Evolutionary conservation across 2,329 filamentous ascomycete genomes (phyloP).

Genomic region (Fusarium sulawesiense): DNA sequence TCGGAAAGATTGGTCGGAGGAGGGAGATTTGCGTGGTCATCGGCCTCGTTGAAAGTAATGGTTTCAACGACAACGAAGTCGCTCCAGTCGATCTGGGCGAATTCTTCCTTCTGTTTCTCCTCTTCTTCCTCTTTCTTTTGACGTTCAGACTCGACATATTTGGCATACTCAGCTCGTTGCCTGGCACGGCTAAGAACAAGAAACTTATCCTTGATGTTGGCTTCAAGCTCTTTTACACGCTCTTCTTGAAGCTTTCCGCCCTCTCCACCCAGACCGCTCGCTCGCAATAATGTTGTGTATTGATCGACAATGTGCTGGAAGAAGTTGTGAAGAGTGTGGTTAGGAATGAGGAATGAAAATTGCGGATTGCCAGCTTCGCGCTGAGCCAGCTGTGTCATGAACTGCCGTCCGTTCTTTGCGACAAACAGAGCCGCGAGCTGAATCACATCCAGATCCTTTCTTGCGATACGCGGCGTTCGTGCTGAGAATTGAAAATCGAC

Average conservation of each 20-base stretch:
- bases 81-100: constrained; percentile 96
- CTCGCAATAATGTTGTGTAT: constrained; percentile 82
- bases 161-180: constrained; percentile 87
- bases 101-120: constrained; percentile 79
- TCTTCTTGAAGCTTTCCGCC: constrained; percentile 77
- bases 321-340: constrained; percentile 96
- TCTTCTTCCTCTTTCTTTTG: constrained; percentile 89
- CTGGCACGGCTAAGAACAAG: constrained; percentile 83
- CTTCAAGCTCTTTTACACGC: constrained; percentile 77
- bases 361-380: constrained; percentile 91
- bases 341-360: constrained; percentile 94
- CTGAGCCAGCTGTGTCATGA: constrained; percentile 90
- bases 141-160: constrained; percentile 85
- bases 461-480: constrained; percentile 96
- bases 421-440: constrained; percentile 89
- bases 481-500: constrained; percentile 93
- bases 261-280: constrained; percentile 73
- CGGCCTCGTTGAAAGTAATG: constrained; percentile 88
- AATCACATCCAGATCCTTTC: constrained; percentile 84
- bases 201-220: constrained; percentile 82
- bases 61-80: constrained; percentile 97
- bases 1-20: constrained; percentile 91
- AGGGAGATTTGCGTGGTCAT: constrained; percentile 87
- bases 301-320: constrained; percentile 94
- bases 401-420: constrained; percentile 90